A percentile compares a stretch with the other conserved stretches of the same genome.
Evolutionary conservation across 1,284 basidiomycete species (phyloP).

Genomic region (Somion occarium): DNA sequence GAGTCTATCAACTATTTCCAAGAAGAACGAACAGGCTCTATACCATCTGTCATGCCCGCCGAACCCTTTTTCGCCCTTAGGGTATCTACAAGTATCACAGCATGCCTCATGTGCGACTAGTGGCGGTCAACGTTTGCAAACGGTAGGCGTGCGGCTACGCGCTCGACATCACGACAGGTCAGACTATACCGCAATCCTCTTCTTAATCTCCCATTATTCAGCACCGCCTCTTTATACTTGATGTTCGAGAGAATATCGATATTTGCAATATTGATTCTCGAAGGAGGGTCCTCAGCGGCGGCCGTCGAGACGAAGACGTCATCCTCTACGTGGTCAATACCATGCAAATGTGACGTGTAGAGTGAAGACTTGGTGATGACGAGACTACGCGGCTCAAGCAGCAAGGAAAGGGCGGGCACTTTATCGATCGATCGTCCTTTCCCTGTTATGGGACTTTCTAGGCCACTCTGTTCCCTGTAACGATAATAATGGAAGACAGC

Average conservation of each 20-base stretch:
- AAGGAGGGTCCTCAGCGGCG: constrained; percentile 10
- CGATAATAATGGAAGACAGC: constrained; percentile 83
- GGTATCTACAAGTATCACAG: not conserved
- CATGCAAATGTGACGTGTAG: constrained; percentile 73
- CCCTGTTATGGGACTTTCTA: constrained; percentile 3
- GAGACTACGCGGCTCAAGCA: constrained; percentile 79
- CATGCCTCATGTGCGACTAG: not conserved
- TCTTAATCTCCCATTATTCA: constrained; percentile 43
- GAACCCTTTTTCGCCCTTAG: not conserved
- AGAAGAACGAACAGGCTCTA: too few species aligned
- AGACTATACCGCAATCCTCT: constrained; percentile 73
- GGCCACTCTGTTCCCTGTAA: constrained; percentile 37
- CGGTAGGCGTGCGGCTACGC: constrained; percentile 36
- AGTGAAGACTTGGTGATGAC: constrained; percentile 69
- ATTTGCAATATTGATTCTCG: constrained; percentile 48
- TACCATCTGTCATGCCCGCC: not conserved
- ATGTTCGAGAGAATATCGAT: constrained; percentile 42
- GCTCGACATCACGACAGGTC: constrained; percentile 82
- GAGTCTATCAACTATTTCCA: too few species aligned
- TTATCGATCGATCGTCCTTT: constrained; percentile 43
- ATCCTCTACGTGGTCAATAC: constrained; percentile 52
- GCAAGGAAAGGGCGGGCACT: constrained; percentile 63
- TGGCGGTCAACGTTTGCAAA: constrained; percentile 12
- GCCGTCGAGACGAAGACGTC: constrained; percentile 37
- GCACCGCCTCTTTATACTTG: constrained; percentile 33